A percentile compares a stretch with the other conserved stretches of the same genome.
These are phyloP conservation scores for Somion occarium DNA, from an alignment of 1,284 basidiomycete species.

Conservation along the genomic window DNA sequence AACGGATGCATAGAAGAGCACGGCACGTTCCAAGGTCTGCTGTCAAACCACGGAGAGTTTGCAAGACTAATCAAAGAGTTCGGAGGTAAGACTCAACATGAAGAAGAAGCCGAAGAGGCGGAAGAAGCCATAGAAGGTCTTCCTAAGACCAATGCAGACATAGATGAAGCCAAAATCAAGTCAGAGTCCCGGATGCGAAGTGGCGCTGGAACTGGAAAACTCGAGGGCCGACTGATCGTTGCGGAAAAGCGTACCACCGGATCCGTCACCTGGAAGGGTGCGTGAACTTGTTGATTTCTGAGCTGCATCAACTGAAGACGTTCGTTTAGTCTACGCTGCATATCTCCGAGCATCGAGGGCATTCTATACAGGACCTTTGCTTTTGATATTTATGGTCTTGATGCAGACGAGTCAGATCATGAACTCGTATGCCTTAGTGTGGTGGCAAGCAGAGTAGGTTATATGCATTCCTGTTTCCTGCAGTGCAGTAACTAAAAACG, in stretches of 20 bases:
- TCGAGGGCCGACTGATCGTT: constrained; percentile 60
- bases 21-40: constrained; percentile 58
- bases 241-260: constrained; percentile 64
- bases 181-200: constrained; percentile 32
- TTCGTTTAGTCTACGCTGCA: constrained; percentile 62
- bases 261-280: constrained; percentile 52
- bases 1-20: constrained; percentile 59
- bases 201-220: constrained; percentile 55
- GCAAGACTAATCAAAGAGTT: constrained; percentile 61
- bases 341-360: constrained; percentile 68
- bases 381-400: constrained; percentile 49
- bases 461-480: constrained; percentile 6
- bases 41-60: constrained; percentile 52
- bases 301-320: too few species aligned
- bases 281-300: constrained; percentile 8
- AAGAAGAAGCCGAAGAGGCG: constrained; percentile 36
- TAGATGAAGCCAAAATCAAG: constrained; percentile 39
- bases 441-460: constrained; percentile 66
- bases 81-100: constrained; percentile 43
- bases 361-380: constrained; percentile 48
- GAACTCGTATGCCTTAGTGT: constrained; percentile 61
- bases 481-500: too few species aligned
- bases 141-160: constrained; percentile 17
- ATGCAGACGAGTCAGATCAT: constrained; percentile 62
- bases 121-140: constrained; percentile 28